phyloP scores from a whole-genome alignment of 1,139 yeast genomes.

The Hyphopichia khmerensis region DNA sequence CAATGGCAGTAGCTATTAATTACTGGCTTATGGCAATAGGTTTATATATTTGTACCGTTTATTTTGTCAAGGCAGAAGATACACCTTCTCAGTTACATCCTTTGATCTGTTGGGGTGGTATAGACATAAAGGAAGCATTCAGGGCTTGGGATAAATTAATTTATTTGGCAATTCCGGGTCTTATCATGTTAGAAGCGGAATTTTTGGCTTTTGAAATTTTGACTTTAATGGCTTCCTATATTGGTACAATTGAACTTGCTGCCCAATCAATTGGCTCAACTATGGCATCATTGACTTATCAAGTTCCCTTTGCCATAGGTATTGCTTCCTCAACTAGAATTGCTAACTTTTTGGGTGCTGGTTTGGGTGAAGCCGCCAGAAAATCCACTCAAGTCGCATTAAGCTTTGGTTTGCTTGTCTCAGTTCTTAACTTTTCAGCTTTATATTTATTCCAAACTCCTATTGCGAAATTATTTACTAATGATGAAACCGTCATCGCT shows the following conservation, averaged over 20 bases:
- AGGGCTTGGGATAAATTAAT: slow-evolving; percentile 48
- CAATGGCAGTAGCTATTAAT: slow-evolving; percentile 56
- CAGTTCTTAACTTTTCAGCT: slow-evolving; percentile 39
- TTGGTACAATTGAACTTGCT: slow-evolving; percentile 55
- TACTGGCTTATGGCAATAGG: slow-evolving; percentile 58
- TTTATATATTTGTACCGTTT: slow-evolving; percentile 38
- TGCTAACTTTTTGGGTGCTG: slow-evolving; percentile 60
- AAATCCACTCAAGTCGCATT: slow-evolving; percentile 47
- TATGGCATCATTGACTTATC: slow-evolving; percentile 51
- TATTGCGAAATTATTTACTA: slow-evolving; percentile 41
- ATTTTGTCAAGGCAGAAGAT: slow-evolving; percentile 32
- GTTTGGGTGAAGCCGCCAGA: slow-evolving; percentile 45
- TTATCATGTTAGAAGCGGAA: slow-evolving; percentile 60
- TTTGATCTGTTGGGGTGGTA: slow-evolving; percentile 43
- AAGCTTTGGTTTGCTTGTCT: slow-evolving; percentile 41
- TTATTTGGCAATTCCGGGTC: slow-evolving; percentile 54
- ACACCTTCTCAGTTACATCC: slow-evolving; percentile 45
- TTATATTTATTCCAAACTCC: slow-evolving; percentile 36
- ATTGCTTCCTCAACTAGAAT: slow-evolving; percentile 61
- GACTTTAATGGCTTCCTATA: slow-evolving; percentile 53
- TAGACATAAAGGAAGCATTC: slow-evolving; percentile 30
- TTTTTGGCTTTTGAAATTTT: slow-evolving; percentile 58
- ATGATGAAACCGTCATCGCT: slow-evolving; percentile 41
- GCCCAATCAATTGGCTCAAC: slow-evolving; percentile 60
- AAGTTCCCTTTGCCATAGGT: slow-evolving; percentile 59